Percentiles rank a stretch among this genome's conserved stretches.
Evolutionary conservation across 805 yeast species (phyloP).

Genomic region (Starmerella apicola): DNA sequence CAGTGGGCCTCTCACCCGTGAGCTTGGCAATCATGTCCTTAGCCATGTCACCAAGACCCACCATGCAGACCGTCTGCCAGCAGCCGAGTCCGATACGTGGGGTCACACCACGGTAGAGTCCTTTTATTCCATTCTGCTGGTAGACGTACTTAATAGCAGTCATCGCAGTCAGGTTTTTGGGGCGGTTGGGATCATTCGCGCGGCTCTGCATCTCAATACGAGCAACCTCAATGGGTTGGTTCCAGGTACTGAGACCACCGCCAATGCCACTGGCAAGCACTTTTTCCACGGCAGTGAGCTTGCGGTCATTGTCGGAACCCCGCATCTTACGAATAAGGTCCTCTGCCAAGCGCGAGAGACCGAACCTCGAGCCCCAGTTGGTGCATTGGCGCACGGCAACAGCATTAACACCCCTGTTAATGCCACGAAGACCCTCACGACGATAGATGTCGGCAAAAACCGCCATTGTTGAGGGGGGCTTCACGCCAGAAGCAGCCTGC

Average conservation of each 20-base stretch:
- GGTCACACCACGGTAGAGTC: slow-evolving; percentile 90
- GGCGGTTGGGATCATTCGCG: slow-evolving; percentile 89
- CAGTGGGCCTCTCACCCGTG: slow-evolving; percentile 48
- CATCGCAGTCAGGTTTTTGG: slow-evolving; percentile 70
- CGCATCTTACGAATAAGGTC: slow-evolving; percentile 56
- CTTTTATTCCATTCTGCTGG: slow-evolving; percentile 68
- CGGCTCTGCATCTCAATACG: slow-evolving; percentile 97
- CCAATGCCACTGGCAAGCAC: slow-evolving; percentile 78
- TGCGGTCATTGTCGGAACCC: slow-evolving; percentile 38
- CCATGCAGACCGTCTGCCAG: slow-evolving; percentile 99
- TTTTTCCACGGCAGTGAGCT: slow-evolving; percentile 65
- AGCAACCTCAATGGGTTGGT: slow-evolving; percentile 96
- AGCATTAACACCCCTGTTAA: slow-evolving; percentile 96
- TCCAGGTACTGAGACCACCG: slow-evolving; percentile 98
- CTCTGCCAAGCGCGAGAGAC: slow-evolving; percentile 84
- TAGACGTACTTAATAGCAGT: slow-evolving; percentile 76
- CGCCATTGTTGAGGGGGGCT: slow-evolving; percentile 62
- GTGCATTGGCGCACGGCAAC: slow-evolving; percentile 98
- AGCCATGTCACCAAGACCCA: slow-evolving; percentile 91
- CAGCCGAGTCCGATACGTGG: slow-evolving; percentile 94
- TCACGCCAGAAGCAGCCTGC: slow-evolving; percentile 55
- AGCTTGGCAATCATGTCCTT: slow-evolving; percentile 49
- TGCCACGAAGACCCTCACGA: slow-evolving; percentile 85
- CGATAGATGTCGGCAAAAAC: slow-evolving; percentile 76
- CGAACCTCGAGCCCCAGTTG: slow-evolving; percentile 98